A percentile compares a stretch with the other conserved stretches of the same genome.
These are phyloP conservation scores for Firmiana major DNA, from an alignment of 345 rosid genomes.

Conservation along the genomic window DNA sequence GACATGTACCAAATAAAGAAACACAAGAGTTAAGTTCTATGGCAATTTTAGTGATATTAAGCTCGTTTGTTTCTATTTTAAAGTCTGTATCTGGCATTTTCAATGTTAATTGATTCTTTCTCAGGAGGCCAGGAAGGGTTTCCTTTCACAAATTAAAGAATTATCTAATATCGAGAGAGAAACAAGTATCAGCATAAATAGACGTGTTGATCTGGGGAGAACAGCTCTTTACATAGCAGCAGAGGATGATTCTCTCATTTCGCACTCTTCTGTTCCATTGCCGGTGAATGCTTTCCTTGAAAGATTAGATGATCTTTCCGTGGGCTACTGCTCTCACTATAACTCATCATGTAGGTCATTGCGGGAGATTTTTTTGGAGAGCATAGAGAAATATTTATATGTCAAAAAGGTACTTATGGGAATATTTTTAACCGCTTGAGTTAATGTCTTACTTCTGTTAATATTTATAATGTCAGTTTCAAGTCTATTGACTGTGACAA, in stretches of 20 bases:
- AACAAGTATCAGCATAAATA: conserved; percentile 55
- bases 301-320: conserved; percentile 57
- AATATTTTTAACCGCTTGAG: not conserved
- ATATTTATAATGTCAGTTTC: not conserved
- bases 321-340: conserved; percentile 50
- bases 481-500: not conserved
- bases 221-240: conserved; percentile 58
- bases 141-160: conserved; percentile 30
- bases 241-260: conserved; percentile 63
- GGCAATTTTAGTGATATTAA: not conserved
- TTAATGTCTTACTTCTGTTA: not conserved
- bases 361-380: conserved; percentile 43
- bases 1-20: not conserved
- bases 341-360: conserved; percentile 32
- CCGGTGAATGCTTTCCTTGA: conserved; percentile 57
- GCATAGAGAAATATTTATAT: conserved; percentile 45
- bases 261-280: conserved; percentile 60
- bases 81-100: not conserved
- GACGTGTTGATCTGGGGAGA: conserved; percentile 51
- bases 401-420: conserved; percentile 38
- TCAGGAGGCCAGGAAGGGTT: conserved; percentile 50
- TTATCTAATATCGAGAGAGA: conserved; percentile 49
- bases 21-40: not conserved
- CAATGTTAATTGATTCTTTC: not conserved
- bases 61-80: not conserved